phyloP scores from a whole-genome alignment of 306 rosid genomes.

The Urtica urens region DNA sequence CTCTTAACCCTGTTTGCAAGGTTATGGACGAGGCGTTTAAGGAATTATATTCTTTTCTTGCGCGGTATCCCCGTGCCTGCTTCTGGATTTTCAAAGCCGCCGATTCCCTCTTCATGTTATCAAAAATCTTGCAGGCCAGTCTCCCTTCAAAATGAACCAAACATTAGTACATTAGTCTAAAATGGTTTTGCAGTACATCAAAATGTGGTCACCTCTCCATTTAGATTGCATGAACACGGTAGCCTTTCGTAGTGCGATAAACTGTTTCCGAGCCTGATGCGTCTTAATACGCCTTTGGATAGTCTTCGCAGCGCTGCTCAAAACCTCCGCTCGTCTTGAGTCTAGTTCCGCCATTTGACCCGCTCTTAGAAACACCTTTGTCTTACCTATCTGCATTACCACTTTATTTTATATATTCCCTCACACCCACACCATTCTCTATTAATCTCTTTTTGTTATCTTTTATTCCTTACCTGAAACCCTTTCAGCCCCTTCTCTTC shows the following conservation, averaged over 20 bases:
- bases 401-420: constrained; percentile 20
- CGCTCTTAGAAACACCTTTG: constrained; percentile 91
- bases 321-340: constrained; percentile 76
- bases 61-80: constrained; percentile 43
- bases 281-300: constrained; percentile 77
- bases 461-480: constrained; percentile 81
- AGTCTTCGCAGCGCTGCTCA: constrained; percentile 71
- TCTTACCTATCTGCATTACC: constrained; percentile 74
- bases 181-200: constrained; percentile 5
- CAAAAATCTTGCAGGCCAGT: constrained; percentile 68
- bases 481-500: constrained; percentile 84
- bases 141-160: constrained; percentile 47
- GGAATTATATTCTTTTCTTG: constrained; percentile 44
- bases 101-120: constrained; percentile 53
- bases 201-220: constrained; percentile 74
- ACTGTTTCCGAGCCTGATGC: constrained; percentile 65
- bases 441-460: too few relatives aligned
- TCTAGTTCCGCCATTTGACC: constrained; percentile 99
- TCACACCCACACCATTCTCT: too few relatives aligned
- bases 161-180: neutral
- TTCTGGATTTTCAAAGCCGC: constrained; percentile 79
- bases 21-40: constrained; percentile 51
- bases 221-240: constrained; percentile 55
- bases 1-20: constrained; percentile 83
- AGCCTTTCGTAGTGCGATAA: constrained; percentile 61